Conservation (phyloP, 1,139 yeast genomes). For the Scheffersomyces illinoinensis region DNA sequence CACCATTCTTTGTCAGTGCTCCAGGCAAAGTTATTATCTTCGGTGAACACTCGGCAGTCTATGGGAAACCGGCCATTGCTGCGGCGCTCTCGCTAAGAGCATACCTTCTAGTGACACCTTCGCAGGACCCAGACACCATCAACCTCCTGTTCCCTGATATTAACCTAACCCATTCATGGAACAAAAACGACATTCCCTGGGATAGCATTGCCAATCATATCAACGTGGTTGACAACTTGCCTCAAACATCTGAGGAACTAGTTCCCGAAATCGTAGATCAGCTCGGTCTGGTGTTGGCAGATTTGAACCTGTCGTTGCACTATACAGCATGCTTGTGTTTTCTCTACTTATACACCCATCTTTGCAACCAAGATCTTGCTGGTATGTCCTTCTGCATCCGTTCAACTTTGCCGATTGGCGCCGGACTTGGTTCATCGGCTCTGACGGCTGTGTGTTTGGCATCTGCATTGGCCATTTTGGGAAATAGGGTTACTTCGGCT, state of each 20-base stretch:
- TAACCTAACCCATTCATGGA: constrained; percentile 64
- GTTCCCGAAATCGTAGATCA: constrained; percentile 59
- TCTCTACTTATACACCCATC: constrained; percentile 67
- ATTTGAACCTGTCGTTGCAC: constrained; percentile 57
- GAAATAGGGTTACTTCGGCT: constrained; percentile 51
- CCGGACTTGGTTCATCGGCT: constrained; percentile 96
- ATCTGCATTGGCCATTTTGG: constrained; percentile 67
- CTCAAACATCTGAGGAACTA: constrained; percentile 54
- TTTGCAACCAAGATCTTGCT: constrained; percentile 49
- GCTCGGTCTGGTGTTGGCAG: constrained; percentile 44
- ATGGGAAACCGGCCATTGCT: constrained; percentile 88
- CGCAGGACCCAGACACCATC: constrained; percentile 39
- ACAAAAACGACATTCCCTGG: constrained; percentile 62
- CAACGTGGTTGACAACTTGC: constrained; percentile 26
- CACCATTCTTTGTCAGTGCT: constrained; percentile 76
- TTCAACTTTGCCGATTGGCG: constrained; percentile 92
- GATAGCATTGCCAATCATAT: constrained; percentile 30
- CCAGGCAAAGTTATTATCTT: constrained; percentile 96
- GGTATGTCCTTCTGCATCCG: constrained; percentile 67
- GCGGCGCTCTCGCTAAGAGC: constrained; percentile 85
- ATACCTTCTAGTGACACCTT: constrained; percentile 62
- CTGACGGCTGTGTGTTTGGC: constrained; percentile 85
- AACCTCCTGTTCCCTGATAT: constrained; percentile 85
- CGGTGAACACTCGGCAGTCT: constrained; percentile 97
- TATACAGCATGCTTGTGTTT: constrained; percentile 86